Conservation (phyloP, 192 early-diverging fungal genomes). For the Mortierella claussenii region DNA sequence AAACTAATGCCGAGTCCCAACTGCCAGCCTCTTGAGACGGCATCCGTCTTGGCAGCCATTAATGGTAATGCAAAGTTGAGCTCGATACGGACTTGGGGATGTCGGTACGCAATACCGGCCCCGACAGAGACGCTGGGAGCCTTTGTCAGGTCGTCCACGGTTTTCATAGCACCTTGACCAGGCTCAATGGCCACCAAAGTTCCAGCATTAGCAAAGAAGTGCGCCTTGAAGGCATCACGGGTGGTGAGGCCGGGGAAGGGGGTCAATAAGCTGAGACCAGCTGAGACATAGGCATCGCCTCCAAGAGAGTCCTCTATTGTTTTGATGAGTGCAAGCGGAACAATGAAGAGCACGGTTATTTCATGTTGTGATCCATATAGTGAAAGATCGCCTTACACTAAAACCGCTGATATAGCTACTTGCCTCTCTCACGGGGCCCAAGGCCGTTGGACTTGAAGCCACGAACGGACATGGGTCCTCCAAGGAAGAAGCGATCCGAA, state of each 20-base stretch:
- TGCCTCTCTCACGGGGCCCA: slow-evolving; percentile 85
- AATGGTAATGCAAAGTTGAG: slow-evolving; percentile 92
- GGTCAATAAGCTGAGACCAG: slow-evolving; percentile 81
- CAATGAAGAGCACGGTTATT: too few relatives aligned
- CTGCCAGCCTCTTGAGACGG: slow-evolving; percentile 80
- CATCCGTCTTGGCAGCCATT: slow-evolving; percentile 68
- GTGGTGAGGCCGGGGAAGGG: slow-evolving; percentile 78
- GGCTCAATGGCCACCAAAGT: slow-evolving; percentile 67
- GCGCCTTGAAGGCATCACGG: slow-evolving; percentile 75
- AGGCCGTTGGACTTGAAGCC: slow-evolving; percentile 91
- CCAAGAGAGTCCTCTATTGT: slow-evolving; percentile 82
- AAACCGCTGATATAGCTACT: not conserved
- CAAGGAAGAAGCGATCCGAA: slow-evolving; percentile 89
- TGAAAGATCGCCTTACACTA: too few relatives aligned
- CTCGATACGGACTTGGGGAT: slow-evolving; percentile 88
- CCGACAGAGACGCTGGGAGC: slow-evolving; percentile 82
- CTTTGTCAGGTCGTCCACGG: slow-evolving; percentile 56
- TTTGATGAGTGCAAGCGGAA: too few relatives aligned
- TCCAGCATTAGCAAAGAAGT: slow-evolving; percentile 92
- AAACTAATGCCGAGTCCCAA: slow-evolving; percentile 91
- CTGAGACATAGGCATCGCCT: slow-evolving; percentile 86
- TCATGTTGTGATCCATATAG: too few relatives aligned
- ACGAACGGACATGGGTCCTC: slow-evolving; percentile 86
- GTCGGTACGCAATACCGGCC: slow-evolving; percentile 86
- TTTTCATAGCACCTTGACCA: slow-evolving; percentile 28